A percentile compares a stretch with the other conserved stretches of the same genome.
Evolutionary conservation across 139 green algal genomes (phyloP).

Genomic region (Gonium pectorale): DNA sequence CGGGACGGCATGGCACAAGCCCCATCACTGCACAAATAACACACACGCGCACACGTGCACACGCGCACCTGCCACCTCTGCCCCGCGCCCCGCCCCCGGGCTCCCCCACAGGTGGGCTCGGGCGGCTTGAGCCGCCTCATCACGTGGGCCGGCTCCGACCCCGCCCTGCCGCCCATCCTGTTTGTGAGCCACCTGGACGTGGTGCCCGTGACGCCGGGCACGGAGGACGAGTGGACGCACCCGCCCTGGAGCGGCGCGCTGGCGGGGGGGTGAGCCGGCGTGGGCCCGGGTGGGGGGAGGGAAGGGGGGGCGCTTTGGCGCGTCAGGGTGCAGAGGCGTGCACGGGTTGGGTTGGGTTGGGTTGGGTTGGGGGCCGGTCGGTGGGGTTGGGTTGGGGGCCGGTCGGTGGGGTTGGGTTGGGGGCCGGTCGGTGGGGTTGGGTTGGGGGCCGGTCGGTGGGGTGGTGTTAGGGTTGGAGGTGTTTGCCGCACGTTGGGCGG

Average conservation of each 20-base stretch:
- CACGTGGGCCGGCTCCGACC: constrained; percentile 72
- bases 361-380: too few relatives aligned
- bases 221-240: constrained; percentile 63
- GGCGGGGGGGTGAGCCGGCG: constrained; percentile 66
- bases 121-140: constrained; percentile 66
- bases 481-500: too few relatives aligned
- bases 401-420: too few relatives aligned
- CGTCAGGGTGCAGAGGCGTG: too few relatives aligned
- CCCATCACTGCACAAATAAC: too few relatives aligned
- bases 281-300: constrained; percentile 57
- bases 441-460: too few relatives aligned
- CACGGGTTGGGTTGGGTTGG: too few relatives aligned
- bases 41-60: not conserved
- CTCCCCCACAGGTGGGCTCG: constrained; percentile 17
- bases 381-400: not conserved
- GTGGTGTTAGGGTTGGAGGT: too few relatives aligned
- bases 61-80: not conserved
- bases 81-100: not conserved
- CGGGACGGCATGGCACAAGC: too few relatives aligned
- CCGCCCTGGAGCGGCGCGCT: constrained; percentile 73
- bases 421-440: too few relatives aligned
- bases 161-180: constrained; percentile 62
- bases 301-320: too few relatives aligned
- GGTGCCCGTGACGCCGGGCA: constrained; percentile 66
- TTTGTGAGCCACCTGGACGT: constrained; percentile 84